A percentile compares a stretch with the other conserved stretches of the same genome.
phyloP scores from a whole-genome alignment of 306 rosid genomes.

The Malus sieversii region DNA sequence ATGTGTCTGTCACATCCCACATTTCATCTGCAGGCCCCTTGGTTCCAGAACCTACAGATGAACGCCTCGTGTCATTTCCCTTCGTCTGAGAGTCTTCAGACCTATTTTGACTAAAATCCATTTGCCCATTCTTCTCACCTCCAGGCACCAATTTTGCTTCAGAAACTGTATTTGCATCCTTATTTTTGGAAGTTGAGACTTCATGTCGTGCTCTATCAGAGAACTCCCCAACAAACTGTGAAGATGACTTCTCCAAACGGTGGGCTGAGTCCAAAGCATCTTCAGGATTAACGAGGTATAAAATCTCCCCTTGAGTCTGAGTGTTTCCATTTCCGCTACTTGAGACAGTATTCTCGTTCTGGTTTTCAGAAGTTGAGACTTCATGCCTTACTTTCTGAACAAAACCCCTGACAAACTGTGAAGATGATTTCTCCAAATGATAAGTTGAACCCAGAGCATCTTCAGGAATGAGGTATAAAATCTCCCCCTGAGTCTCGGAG shows the following conservation, averaged over 20 bases:
- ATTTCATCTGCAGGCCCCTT: conserved; percentile 78
- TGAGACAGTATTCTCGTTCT: conserved; percentile 25
- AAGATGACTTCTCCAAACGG: conserved; percentile 51
- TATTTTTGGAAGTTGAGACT: conserved; percentile 41
- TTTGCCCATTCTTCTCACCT: conserved; percentile 26
- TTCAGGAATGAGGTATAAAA: conserved; percentile 32
- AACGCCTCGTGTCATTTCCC: conserved; percentile 30
- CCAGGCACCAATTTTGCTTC: conserved; percentile 28
- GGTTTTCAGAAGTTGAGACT: conserved; percentile 43
- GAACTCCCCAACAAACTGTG: conserved; percentile 57
- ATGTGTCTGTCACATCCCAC: conserved; percentile 57
- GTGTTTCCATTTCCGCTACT: conserved; percentile 23
- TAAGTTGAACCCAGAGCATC: conserved; percentile 69
- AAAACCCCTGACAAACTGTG: conserved; percentile 56
- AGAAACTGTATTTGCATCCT: conserved; percentile 24
- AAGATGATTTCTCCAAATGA: conserved; percentile 52
- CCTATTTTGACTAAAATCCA: conserved; percentile 20
- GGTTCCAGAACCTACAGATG: conserved; percentile 53
- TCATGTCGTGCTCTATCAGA: conserved; percentile 51
- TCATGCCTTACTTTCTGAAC: conserved; percentile 47
- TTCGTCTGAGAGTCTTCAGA: conserved; percentile 34
- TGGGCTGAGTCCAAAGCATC: conserved; percentile 62
- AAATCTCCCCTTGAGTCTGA: conserved; percentile 29
- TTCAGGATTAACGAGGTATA: conserved; percentile 30
- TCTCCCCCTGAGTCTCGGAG: conserved; percentile 28